A percentile compares a stretch with the other conserved stretches of the same genome.
These are phyloP conservation scores for Nemania abortiva DNA, from an alignment of 2,329 filamentous ascomycete genomes.

Conservation along the genomic window DNA sequence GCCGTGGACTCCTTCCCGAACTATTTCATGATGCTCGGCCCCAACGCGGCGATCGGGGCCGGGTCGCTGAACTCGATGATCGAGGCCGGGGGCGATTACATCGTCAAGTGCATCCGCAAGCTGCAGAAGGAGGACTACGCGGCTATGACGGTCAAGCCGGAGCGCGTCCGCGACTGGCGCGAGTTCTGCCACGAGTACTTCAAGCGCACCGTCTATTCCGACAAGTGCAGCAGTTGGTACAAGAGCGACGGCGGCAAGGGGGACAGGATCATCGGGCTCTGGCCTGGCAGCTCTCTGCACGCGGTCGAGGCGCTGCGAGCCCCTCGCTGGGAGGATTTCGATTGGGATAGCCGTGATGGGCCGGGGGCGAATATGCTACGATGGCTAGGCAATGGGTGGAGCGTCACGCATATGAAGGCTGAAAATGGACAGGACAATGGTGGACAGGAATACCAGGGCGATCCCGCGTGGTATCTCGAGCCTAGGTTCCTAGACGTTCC, in stretches of 20 bases:
- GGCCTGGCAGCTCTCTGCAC: slow-evolving; percentile 61
- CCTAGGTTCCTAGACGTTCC: slow-evolving; percentile 47
- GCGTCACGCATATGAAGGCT: slow-evolving; percentile 53
- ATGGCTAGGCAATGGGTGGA: slow-evolving; percentile 60
- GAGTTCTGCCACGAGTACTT: slow-evolving; percentile 63
- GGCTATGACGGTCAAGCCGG: slow-evolving; percentile 58
- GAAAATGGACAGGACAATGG: slow-evolving; percentile 32
- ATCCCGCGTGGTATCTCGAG: slow-evolving; percentile 52
- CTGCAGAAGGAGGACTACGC: slow-evolving; percentile 61
- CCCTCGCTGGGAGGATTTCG: slow-evolving; percentile 62
- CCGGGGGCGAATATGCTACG: slow-evolving; percentile 51
- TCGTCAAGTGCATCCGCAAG: slow-evolving; percentile 61
- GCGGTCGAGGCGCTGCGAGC: slow-evolving; percentile 57
- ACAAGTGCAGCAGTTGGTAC: slow-evolving; percentile 67
- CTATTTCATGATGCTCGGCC: slow-evolving; percentile 62
- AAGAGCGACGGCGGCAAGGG: slow-evolving; percentile 58
- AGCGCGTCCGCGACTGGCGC: slow-evolving; percentile 61
- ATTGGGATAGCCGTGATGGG: slow-evolving; percentile 51
- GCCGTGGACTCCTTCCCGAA: slow-evolving; percentile 63
- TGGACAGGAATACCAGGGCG: slow-evolving; percentile 43
- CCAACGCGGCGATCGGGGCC: slow-evolving; percentile 61
- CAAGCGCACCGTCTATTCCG: slow-evolving; percentile 61
- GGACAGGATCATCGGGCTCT: slow-evolving; percentile 57
- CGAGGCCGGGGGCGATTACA: slow-evolving; percentile 62
- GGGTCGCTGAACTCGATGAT: slow-evolving; percentile 62